phyloP scores from a whole-genome alignment of 73 alveolate species.

The Paramecium biaurelia region DNA sequence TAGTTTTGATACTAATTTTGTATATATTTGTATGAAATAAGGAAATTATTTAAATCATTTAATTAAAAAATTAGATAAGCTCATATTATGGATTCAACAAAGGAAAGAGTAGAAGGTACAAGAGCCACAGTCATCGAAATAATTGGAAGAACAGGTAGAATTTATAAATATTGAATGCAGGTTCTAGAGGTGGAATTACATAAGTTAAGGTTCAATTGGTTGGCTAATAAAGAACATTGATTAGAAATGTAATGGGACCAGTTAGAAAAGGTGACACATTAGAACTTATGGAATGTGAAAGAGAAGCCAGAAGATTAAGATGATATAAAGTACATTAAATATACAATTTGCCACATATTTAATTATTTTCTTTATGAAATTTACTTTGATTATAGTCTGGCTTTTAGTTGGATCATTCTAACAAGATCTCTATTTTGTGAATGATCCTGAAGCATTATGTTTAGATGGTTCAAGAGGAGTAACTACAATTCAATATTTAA shows the following conservation, averaged over 20 bases:
- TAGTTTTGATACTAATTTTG: not conserved
- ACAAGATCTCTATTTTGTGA: not conserved
- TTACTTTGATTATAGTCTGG: not conserved
- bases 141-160: constrained; percentile 62
- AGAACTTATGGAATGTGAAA: constrained; percentile 98
- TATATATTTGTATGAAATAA: not conserved
- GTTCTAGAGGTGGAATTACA: constrained; percentile 99
- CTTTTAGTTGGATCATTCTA: not conserved
- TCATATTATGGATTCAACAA: not conserved
- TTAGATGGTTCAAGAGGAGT: not conserved
- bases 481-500: not conserved
- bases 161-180: constrained; percentile 50
- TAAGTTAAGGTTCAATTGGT: constrained; percentile 93
- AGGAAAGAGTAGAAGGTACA: constrained; percentile 31
- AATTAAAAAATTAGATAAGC: constrained; percentile 7
- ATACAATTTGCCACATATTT: constrained; percentile 15
- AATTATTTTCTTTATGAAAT: not conserved
- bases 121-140: constrained; percentile 62
- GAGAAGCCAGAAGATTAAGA: constrained; percentile 99
- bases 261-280: constrained; percentile 98
- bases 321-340: constrained; percentile 60
- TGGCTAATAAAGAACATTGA: constrained; percentile 86
- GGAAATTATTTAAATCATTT: not conserved
- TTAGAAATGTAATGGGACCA: constrained; percentile 99
- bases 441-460: not conserved